Evolutionary conservation across 176 grass and related monocot genomes (phyloP), one percentile per base, ranked within the genome.

Genomic region (Triticum turgidum): DNA sequence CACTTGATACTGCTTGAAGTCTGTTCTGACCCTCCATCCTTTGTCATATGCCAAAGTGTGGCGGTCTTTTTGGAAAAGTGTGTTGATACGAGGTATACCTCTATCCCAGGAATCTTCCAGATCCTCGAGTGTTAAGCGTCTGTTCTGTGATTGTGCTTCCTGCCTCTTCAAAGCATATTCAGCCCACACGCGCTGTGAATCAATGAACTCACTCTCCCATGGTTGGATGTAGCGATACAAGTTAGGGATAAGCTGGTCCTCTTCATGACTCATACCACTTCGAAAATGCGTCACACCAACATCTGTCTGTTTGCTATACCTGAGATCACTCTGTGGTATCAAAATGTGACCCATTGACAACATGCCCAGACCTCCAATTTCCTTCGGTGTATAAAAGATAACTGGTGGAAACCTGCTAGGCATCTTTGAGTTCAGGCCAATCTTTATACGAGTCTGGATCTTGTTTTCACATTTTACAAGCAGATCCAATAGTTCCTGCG

Each of bases 1-100:
- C 59, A 98, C 95, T 93, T 98, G 95, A 82, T 98, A 98, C 86
- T 98, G 95, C 86, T 98, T 98, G 67, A 98, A 98, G 78, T 98
- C 95, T 11, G 95, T 98, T 86, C 95, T 88, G 67, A 98, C 95
- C 86, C 95, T 95, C 93, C 95, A 98, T 35, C 95, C 95, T 82
- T 98, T 98, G 67, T 98, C 95, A 84, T 98, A 98, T n/a, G 95
- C 95, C 30, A 98, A 78, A 1, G 95, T 98, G n/a, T 98, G 95
- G 20, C 93, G 95, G 42, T 98, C 95, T 87, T 98, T 98, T 61
- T 98, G 95, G 91, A 98, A 98, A 59, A 98, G 91, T 11, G 95
- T 98, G 80, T 98, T 98, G 73, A 98, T 98, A 52, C 93, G 93
- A 89, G 95, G 95, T 85, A 98, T 98, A 86, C 95, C 95, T 70